Evolutionary conservation across 345 rosid species (phyloP), one percentile per base, ranked within the genome.

Genomic region (Eucalyptus globulus): DNA sequence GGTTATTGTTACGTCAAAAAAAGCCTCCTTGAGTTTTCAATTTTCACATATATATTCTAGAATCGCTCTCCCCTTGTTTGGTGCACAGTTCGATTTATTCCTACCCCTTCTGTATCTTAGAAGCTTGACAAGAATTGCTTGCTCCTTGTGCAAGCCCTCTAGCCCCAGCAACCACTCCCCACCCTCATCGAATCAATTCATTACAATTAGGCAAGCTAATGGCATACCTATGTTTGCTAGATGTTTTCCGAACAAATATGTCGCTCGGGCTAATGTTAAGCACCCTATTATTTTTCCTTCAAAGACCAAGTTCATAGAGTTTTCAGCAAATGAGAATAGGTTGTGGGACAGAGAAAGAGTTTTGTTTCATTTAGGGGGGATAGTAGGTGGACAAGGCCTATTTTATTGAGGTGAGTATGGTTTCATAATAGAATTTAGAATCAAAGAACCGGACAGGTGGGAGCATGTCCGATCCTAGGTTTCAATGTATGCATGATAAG

Each of bases 101-200:
- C 54, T 50, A 6, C 2, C 54, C 21, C 21, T 50, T 50, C 1
- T 13, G 1, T 3, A 50, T 50, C 19, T 6, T 50, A 50, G 7
- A 50, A 6, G 54, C 21, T 1, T 50, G 54, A 0, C 54, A 50
- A 50, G 54, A 50, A 2, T 1, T 1, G 8, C 19, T 1, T 1
- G 8, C 19, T 50, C 7, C 4, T 50, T 50, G 1, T 6, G 21
- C 1, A 50, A 21, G 54, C 8, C 54, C 54, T 16, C 3, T 50
- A 0, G 0, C 8, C 54, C 21, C 0, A 2, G 0, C 0, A 2
- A 15, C 3, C 8, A 49, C 53, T 50, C 4, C 3, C 54, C 4
- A 6, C 8, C 53, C 53, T 50, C 53, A 3, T 50, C 8, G 2
- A 3, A 6, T 2, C 54, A 6, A 6, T 8, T 51, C 8, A 0